Evolutionary conservation across 78 protist genomes (phyloP).

Genomic region (Protostelium mycophagum): DNA sequence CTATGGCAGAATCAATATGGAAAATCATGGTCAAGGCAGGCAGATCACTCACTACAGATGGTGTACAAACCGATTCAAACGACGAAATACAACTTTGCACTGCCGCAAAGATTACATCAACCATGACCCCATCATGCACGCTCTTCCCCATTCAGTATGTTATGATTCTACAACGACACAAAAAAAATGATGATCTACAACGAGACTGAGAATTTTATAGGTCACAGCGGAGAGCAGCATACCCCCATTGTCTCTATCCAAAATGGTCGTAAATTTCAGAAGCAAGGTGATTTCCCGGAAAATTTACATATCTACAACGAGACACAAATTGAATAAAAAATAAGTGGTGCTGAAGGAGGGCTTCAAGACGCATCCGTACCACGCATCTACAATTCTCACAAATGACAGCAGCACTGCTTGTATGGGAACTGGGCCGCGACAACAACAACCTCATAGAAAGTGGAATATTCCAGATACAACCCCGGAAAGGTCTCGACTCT

Average conservation of each 20-base stretch:
- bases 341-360: neutral
- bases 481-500: neutral
- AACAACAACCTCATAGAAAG: neutral
- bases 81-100: neutral
- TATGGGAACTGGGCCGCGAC: neutral
- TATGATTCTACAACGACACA: no score
- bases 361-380: conserved; percentile 1
- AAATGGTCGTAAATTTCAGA: conserved; percentile 23
- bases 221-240: conserved; percentile 9
- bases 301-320: neutral
- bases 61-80: conserved; percentile 2
- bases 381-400: conserved; percentile 2
- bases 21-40: neutral
- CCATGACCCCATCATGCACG: neutral
- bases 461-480: neutral
- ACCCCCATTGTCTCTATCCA: conserved; percentile 25
- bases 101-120: conserved; percentile 8
- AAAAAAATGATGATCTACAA: neutral
- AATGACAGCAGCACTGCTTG: conserved; percentile 12
- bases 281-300: conserved; percentile 6
- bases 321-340: no score
- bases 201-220: no score
- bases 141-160: no score
- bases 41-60: neutral
- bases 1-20: neutral